Base-by-base conservation (phyloP, 2,329 filamentous ascomycete genomes). In the Curvularia lunata region DNA sequence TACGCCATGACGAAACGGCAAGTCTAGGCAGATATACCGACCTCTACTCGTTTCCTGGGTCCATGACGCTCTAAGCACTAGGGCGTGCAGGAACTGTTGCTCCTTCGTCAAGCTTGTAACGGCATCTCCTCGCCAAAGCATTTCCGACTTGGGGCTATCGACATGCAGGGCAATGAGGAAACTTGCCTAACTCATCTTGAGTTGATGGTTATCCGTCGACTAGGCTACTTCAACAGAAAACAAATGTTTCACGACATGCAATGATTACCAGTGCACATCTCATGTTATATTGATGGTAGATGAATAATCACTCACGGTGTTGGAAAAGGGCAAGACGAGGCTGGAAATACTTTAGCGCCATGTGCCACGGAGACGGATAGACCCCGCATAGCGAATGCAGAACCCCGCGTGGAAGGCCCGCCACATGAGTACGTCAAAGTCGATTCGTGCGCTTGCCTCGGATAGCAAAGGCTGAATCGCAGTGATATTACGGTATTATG, bases 61-160 rank as follows among this genome's bases (percentile, higher is more conserved):
- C 64, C 46, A 52, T 43, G 49, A 52, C 62, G 59, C 64, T 68
- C 64, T 54, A 30, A 25, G 23, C 28, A 50, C 41, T 48, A 34
- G n/a, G 40, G 34, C n/a, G 48, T 52, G 52, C 58, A 65, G 57
- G 19, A 42, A 45, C 52, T 40, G 50, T 48, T 42, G 40, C 25
- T 51, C 51, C 37, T 46, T 43, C 51, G 52, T 56, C 27, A 5
- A 23, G 16, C 9, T 30, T n/a, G 30, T 47, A n/a, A 61, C 65
- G 67, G 67, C 56, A 62, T 45, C 32, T 28, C 54, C 57, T 66
- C 62, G 69, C 68, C 61, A 70, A 69, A 69, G 48, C 54, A 64
- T 68, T 62, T 62, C 69, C 67, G 68, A 60, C 30, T 59, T 56
- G 50, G 58, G 60, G 54, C 3, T 71, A 64, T 18, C 65, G 64